Conservation (phyloP, 2,329 filamentous ascomycete species). For the Macrophomina tecta region DNA sequence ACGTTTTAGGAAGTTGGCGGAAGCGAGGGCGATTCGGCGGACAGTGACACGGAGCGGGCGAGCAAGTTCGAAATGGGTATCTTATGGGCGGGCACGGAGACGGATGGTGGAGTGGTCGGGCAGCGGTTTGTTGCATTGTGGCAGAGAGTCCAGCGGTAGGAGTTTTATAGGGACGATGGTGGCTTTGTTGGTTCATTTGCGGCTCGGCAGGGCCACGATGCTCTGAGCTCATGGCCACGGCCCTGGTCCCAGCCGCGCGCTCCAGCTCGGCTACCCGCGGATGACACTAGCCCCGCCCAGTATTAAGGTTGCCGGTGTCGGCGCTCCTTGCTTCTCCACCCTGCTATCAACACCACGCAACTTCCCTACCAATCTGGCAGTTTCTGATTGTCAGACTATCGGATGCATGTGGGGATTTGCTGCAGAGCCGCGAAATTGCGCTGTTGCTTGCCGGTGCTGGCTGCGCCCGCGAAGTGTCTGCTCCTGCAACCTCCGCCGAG, state of each 20-base stretch:
- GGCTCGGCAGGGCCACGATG: conserved; percentile 10
- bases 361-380: conserved; percentile 20
- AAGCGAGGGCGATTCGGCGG: not conserved
- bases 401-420: conserved; percentile 7
- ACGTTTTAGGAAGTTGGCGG: conserved; percentile 19
- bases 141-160: conserved; percentile 1
- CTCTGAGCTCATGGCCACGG: not conserved
- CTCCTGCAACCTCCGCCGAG: conserved; percentile 1
- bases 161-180: conserved; percentile 25
- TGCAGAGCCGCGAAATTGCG: conserved; percentile 18
- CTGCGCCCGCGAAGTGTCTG: conserved; percentile 2
- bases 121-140: conserved; percentile 18
- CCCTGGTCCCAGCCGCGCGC: not conserved
- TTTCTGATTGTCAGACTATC: conserved; percentile 23
- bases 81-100: not conserved
- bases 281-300: conserved; percentile 3
- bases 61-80: not conserved
- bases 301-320: conserved; percentile 24
- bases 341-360: conserved; percentile 18
- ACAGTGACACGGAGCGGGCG: not conserved
- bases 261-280: conserved; percentile 26
- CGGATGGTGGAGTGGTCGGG: not conserved
- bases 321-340: conserved; percentile 14
- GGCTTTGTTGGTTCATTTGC: conserved; percentile 14
- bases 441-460: not conserved